A percentile compares a stretch with the other conserved stretches of the same genome.
Conservation (phyloP, 2,329 filamentous ascomycete genomes). For the Bisporella sp. region DNA sequence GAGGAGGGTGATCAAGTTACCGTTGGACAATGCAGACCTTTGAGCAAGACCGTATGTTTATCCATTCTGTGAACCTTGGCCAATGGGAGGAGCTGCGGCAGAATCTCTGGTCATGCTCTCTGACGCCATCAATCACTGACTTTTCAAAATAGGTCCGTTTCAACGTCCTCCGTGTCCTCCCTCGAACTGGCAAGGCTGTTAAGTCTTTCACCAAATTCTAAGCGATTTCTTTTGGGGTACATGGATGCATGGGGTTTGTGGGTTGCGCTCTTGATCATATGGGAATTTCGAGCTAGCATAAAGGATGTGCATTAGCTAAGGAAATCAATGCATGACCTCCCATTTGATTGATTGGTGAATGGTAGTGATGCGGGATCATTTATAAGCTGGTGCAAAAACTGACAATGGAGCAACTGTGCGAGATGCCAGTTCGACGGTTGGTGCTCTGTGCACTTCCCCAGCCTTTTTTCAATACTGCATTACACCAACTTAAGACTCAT, state of each 20-base stretch:
- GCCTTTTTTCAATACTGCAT: not conserved
- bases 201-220: slow-evolving; percentile 99
- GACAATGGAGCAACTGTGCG: not conserved
- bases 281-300: slow-evolving; percentile 18
- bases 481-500: not conserved
- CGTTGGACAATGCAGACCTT: slow-evolving; percentile 97
- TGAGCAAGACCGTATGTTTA: slow-evolving; percentile 94
- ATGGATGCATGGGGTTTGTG: slow-evolving; percentile 27
- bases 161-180: slow-evolving; percentile 98
- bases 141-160: slow-evolving; percentile 69
- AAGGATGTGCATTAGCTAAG: slow-evolving; percentile 24
- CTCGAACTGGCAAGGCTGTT: slow-evolving; percentile 92
- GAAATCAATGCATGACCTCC: slow-evolving; percentile 12
- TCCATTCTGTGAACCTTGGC: no score
- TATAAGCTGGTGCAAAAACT: not conserved
- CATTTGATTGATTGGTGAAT: not conserved
- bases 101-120: no score
- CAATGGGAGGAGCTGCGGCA: no score
- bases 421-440: not conserved
- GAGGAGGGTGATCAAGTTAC: slow-evolving; percentile 99
- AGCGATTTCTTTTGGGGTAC: slow-evolving; percentile 30
- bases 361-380: not conserved
- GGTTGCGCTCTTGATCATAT: slow-evolving; percentile 27
- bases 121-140: no score
- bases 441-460: not conserved